Base-by-base conservation (phyloP, 176 grass and related monocot species). In the Tillandsia leiboldiana region DNA sequence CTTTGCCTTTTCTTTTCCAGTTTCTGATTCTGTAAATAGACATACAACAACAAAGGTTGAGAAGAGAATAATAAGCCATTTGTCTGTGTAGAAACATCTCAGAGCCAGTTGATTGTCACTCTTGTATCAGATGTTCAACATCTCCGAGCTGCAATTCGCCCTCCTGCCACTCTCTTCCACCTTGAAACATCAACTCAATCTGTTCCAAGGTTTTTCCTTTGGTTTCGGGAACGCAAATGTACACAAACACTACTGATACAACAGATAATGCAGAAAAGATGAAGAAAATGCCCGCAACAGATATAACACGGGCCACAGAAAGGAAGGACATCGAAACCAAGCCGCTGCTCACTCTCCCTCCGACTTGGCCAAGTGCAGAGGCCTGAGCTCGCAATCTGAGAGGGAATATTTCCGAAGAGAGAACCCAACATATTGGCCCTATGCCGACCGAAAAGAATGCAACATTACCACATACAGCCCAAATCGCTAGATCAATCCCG, bases 341-440 rank as follows among this genome's bases (percentile, higher is more conserved):
- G 20, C 88, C 92, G 78, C 92, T 96, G 81, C 92, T 88, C 26
- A 96, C 85, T 71, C 92, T 80, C 42, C 84, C 86, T 56, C 80
- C 92, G 29, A 96, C 92, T 63, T 86, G 85, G 68, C 92, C 92
- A 66, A 96, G 82, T 72, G 88, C 92, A 24, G 92, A 91, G 11
- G 88, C 92, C 71, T 91, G 92, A 79, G 92, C 92, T 83, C 92
- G 65, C 66, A 96, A 76, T 67, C 85, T 79, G 49, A 96, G 80
- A 72, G 92, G 92, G 69, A 82, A 91, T 74, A 91, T 91, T 80
- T 91, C 92, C 22, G 92, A 89, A 51, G 83, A 91, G 59, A 96
- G 70, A n/a, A 96, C 92, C 88, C 92, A 96, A 65, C 92, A 91
- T 68, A 96, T 85, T 0, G 92, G 92, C 51, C 92, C 92, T n/a